Base-by-base conservation (phyloP, 2,329 filamentous ascomycete species). In the Claviceps africana region DNA sequence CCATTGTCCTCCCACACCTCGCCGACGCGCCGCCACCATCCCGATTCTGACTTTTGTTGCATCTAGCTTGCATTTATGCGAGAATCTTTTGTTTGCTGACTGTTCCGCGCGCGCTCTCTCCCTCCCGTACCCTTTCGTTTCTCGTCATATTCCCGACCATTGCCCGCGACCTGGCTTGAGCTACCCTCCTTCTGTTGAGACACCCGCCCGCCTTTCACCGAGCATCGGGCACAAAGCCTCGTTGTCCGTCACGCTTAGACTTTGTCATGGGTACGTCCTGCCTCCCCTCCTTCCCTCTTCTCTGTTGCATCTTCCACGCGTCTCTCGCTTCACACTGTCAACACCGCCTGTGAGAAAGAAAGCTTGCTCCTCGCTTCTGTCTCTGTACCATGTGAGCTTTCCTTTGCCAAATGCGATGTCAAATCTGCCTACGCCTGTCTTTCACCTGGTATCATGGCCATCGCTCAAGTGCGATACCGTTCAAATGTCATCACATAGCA, bases 21-120 rank as follows among this genome's bases (percentile, higher is more conserved):
- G 48, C 51, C 35, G 42, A 48, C 53, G 54, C 56, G 51, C 51
- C 57, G 51, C 57, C 54, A 54, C 56, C 56, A 55, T 56, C 54
- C 56, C 52, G 50, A 58, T 58, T 58, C 59, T 57, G 57, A 61
- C 58, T 48, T 61, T 50, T 51, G 60, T 59, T 65, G 61, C 60
- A 62, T 59, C 57, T 55, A 57, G 54, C 60, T 63, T 62, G 60
- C 60, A 56, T 63, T 59, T 59, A 64, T 62, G 62, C 62, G 62
- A 65, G 56, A 62, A 56, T 59, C 57, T 57, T 61, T 59, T 58
- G 55, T 62, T 59, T 56, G 57, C 60, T 62, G 60, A 65, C 61
- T 50, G 47, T 47, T 46, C 61, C 59, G 52, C 59, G 61, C 61
- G 61, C 63, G 54, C 58, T 58, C 53, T 56, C 57, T 57, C 53